Conservation (phyloP, 2,329 filamentous ascomycete genomes). For the Orbilia quercus region DNA sequence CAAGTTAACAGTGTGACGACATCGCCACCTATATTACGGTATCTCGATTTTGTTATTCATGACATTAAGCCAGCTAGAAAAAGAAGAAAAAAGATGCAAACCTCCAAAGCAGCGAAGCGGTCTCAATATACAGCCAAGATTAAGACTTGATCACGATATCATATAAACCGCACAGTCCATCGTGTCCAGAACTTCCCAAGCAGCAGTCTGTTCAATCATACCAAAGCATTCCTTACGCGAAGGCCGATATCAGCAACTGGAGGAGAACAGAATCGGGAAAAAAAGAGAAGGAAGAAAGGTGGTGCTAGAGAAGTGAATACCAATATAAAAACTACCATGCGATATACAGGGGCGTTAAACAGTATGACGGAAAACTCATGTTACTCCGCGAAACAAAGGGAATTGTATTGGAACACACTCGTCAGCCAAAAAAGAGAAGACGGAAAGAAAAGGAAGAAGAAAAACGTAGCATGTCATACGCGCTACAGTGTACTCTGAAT, state of each 20-base stretch:
- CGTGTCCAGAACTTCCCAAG: not conserved
- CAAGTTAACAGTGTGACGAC: not conserved
- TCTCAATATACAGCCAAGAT: not conserved
- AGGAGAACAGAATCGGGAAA: not conserved
- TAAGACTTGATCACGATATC: too few species aligned
- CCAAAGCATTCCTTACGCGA: not conserved
- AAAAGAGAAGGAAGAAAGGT: not conserved
- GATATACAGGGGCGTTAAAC: constrained; percentile 10
- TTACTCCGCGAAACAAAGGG: not conserved
- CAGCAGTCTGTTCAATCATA: not conserved
- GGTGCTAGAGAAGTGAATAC: constrained; percentile 7
- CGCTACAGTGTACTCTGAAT: not conserved
- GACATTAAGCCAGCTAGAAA: not conserved
- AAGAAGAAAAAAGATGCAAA: too few species aligned
- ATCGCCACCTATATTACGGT: not conserved
- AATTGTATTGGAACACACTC: not conserved
- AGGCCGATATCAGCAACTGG: not conserved
- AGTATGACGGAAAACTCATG: not conserved
- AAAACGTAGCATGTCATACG: not conserved
- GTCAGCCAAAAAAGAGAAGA: constrained; percentile 2
- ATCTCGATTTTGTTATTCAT: not conserved
- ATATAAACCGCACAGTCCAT: too few species aligned
- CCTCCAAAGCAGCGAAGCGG: not conserved
- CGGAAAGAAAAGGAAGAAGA: constrained; percentile 3
- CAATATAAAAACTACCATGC: not conserved